phyloP scores from a whole-genome alignment of 805 yeast genomes.

The Wickerhamiella sergipiensis region DNA sequence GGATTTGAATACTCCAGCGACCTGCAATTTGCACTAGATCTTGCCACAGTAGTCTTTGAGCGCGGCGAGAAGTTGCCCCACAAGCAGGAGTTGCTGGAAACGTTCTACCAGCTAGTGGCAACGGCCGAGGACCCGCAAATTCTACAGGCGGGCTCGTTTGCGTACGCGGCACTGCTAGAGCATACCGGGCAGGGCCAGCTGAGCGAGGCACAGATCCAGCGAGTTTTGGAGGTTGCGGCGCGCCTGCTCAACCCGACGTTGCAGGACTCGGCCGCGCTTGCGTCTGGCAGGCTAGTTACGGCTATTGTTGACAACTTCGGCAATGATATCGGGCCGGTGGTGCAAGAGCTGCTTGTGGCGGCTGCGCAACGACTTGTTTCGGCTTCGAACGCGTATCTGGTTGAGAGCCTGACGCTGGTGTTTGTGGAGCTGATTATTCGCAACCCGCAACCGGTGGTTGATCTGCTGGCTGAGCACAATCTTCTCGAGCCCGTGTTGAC shows the following conservation, averaged over 20 bases:
- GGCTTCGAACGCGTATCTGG: constrained; percentile 57
- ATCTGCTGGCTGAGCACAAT: constrained; percentile 36
- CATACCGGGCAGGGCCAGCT: constrained; percentile 14
- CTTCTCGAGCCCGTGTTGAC: constrained; percentile 49
- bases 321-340: constrained; percentile 25
- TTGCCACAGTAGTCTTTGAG: constrained; percentile 20
- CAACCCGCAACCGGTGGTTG: constrained; percentile 50
- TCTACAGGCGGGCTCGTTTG: constrained; percentile 64
- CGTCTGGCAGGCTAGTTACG: constrained; percentile 55
- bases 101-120: constrained; percentile 36
- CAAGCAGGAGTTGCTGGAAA: constrained; percentile 14
- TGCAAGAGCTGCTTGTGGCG: constrained; percentile 53
- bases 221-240: constrained; percentile 49
- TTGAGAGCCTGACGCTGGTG: constrained; percentile 64
- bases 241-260: constrained; percentile 57
- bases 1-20: constrained; percentile 43
- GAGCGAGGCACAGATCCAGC: constrained; percentile 13
- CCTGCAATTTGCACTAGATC: constrained; percentile 43
- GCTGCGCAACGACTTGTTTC: constrained; percentile 51
- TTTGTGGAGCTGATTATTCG: constrained; percentile 55
- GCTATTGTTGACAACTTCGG: constrained; percentile 44
- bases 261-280: constrained; percentile 70
- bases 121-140: constrained; percentile 59
- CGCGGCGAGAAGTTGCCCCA: constrained; percentile 18
- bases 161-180: constrained; percentile 45